Evolutionary conservation across 805 yeast species (phyloP).

Genomic region (Kodamaea sagamina): DNA sequence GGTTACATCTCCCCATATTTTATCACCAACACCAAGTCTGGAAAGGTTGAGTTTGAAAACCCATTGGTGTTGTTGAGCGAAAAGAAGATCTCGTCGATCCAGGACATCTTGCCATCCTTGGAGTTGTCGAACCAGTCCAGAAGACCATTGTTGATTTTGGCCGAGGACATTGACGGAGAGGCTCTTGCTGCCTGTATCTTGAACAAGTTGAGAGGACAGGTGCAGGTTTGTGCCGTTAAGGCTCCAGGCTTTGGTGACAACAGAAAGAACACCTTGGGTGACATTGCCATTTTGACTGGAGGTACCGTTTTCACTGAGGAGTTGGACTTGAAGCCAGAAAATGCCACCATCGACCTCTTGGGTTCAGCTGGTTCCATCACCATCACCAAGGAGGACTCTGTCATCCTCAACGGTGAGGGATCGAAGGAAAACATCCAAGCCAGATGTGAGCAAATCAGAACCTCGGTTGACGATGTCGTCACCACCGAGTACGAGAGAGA

Average conservation of each 20-base stretch:
- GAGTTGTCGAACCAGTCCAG: slow-evolving; percentile 91
- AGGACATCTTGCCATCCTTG: slow-evolving; percentile 88
- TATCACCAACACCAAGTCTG: slow-evolving; percentile 87
- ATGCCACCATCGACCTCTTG: slow-evolving; percentile 83
- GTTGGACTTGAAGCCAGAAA: slow-evolving; percentile 91
- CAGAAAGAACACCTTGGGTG: slow-evolving; percentile 94
- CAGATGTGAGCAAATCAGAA: slow-evolving; percentile 93
- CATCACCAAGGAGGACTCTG: slow-evolving; percentile 94
- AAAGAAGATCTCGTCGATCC: slow-evolving; percentile 88
- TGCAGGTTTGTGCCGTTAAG: slow-evolving; percentile 94
- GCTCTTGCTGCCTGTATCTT: slow-evolving; percentile 97
- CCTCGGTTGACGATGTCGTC: slow-evolving; percentile 68
- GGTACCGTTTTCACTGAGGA: slow-evolving; percentile 93
- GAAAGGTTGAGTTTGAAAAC: slow-evolving; percentile 93
- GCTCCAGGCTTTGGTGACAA: slow-evolving; percentile 99
- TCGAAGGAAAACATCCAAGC: slow-evolving; percentile 73
- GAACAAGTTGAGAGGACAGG: slow-evolving; percentile 97
- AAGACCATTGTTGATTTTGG: slow-evolving; percentile 89
- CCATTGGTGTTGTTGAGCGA: slow-evolving; percentile 87
- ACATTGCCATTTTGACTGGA: slow-evolving; percentile 91
- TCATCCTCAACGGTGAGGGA: slow-evolving; percentile 91
- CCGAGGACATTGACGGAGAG: slow-evolving; percentile 97
- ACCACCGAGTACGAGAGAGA: slow-evolving; percentile 93
- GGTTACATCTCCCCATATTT: slow-evolving; percentile 97
- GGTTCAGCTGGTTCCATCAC: slow-evolving; percentile 92